Evolutionary conservation across 352 stramenopile species (phyloP), one percentile per base, ranked within the genome.

Genomic region (Peronospora farinosa): DNA sequence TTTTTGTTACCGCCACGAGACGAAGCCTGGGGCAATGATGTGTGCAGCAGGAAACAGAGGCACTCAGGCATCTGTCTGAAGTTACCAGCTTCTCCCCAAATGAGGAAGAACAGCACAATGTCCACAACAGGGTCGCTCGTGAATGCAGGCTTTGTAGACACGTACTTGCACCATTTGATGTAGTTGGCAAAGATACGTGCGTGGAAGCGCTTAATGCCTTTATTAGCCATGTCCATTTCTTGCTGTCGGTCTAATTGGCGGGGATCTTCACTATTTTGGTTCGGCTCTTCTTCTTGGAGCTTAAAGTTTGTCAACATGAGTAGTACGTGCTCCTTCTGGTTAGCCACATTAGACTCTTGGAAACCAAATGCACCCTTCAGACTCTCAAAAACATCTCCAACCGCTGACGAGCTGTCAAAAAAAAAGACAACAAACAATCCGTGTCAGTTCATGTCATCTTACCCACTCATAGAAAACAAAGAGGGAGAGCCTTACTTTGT

Each of bases 301-400:
- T 89, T 89, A 49, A 85, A 86, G 64, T 92, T 89, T 27, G 81
- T 92, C 25, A 92, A 55, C 59, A 88, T 67, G 36, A 92, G 63
- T 51, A 86, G 47, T 61, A 92, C 55, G 54, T 93, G 78, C 59
- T 90, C 82, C 51, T 75, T 76, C 56, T 90, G 79, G 57, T 88
- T 89, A 39, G 68, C 61, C 10, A 80, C 70, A 64, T 86, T 96
- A 35, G 73, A 42, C 21, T 95, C 83, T 69, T 99, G 95, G 65
- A 98, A 98, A 3, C 95, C 95, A 61, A 98, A 97, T 33, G 95
- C 96, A 53, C 87, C 88, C 40, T 95, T 95, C 15, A 98, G 54
- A 40, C 93, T 89, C 54, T 97, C 92, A 57, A 95, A 97, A 39
- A 92, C 76, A 44, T 92, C 68, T 46, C 78, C 79, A 31, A 71